phyloP scores from a whole-genome alignment of 2,329 filamentous ascomycete genomes.

The Elsinoe ampelina region DNA sequence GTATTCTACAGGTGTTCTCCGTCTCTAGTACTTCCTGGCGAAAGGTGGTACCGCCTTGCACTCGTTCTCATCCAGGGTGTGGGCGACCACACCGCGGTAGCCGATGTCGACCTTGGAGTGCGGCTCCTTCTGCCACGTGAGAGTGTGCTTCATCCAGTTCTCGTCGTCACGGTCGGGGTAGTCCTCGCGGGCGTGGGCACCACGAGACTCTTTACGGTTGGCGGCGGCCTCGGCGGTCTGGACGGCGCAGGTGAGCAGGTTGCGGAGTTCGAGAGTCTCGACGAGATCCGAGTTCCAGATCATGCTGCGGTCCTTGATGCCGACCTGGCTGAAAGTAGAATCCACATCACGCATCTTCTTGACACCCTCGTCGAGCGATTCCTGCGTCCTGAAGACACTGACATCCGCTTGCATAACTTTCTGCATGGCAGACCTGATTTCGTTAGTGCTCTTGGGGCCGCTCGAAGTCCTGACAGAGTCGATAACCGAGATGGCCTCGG shows the following conservation, averaged over 20 bases:
- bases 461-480: slow-evolving; percentile 77
- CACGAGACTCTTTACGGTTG: slow-evolving; percentile 93
- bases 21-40: slow-evolving; percentile 76
- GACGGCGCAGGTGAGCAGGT: slow-evolving; percentile 88
- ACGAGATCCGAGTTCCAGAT: slow-evolving; percentile 99
- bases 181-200: slow-evolving; percentile 94
- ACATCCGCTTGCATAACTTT: slow-evolving; percentile 98
- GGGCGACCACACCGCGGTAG: slow-evolving; percentile 74
- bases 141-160: slow-evolving; percentile 99
- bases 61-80: slow-evolving; percentile 87
- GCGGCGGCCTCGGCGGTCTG: slow-evolving; percentile 89
- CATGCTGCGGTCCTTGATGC: slow-evolving; percentile 98
- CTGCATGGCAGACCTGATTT: slow-evolving; percentile 87
- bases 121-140: slow-evolving; percentile 88
- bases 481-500: slow-evolving; percentile 74
- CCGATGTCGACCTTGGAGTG: slow-evolving; percentile 78
- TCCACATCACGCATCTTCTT: slow-evolving; percentile 80
- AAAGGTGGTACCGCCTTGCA: slow-evolving; percentile 95
- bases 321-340: slow-evolving; percentile 66
- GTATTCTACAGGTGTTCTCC: slow-evolving; percentile 7
- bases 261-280: slow-evolving; percentile 90
- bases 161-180: slow-evolving; percentile 89
- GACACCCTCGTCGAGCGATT: slow-evolving; percentile 88
- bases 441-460: slow-evolving; percentile 77
- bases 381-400: slow-evolving; percentile 90